Base-by-base conservation (phyloP, 2,329 filamentous ascomycete species). In the Hawksworthiomyces lignivorus region DNA sequence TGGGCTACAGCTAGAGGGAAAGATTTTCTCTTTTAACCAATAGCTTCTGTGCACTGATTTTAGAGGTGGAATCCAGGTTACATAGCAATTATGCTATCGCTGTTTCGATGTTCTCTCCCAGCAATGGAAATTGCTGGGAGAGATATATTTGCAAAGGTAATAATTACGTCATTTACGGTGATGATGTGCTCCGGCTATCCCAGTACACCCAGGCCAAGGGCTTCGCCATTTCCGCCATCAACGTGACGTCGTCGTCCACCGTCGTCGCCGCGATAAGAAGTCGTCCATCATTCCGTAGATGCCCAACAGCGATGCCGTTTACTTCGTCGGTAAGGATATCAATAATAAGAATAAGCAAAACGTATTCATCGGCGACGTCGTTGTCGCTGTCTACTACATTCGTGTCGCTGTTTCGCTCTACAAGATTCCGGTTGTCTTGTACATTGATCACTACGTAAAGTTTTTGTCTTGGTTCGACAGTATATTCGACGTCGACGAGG, bases 391-490 rank as follows among this genome's bases (percentile, higher is more conserved):
- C 55, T 86, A 95, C 73, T 97, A 87, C 75, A 87, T 96, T 71
- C 87, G 89, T 61, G 73, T 84, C 54, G 70, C 96, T 57, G 87
- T 90, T 39, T 87, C 90, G 48, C 56, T 77, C 55, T 98, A 98
- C 69, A 87, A 83, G 55, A 72, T 97, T 53, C 90, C 90, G 58
- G 87, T 95, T 55, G 74, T 97, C 57, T 81, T 97, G 47, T 89
- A 96, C 80, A 94, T 90, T 62, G 92, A 98, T 67, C 92, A 97
- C 43, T 52, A 48, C 47, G 50, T 21, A n/a, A 97, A 97, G 82
- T 87, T 97, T 46, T 82, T 97, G 44, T 92, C 92, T 49, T 97
- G 90, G 90, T 74, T 97, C 63, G 89, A 95, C 61, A 88, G 89
- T 63, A 89, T 96, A 82, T 69, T 97, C 56, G 88, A 92, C 50